Conservation (phyloP, 2,329 filamentous ascomycete species). For the Colletotrichum cereale region DNA sequence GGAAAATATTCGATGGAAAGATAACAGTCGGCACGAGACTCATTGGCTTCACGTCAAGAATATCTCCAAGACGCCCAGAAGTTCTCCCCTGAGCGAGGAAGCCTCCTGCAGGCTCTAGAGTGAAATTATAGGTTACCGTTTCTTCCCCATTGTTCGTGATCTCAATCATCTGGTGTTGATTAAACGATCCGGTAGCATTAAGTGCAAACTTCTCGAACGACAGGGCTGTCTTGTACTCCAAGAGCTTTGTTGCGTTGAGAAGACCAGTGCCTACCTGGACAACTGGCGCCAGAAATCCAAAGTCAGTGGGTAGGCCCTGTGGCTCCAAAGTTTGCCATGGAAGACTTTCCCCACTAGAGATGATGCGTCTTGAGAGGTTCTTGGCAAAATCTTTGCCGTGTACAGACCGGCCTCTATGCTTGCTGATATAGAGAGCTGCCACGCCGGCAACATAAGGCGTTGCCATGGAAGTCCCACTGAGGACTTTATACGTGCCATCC, state of each 20-base stretch:
- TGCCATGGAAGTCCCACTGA: constrained; percentile 64
- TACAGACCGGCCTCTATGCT: constrained; percentile 49
- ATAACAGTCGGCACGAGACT: constrained; percentile 9
- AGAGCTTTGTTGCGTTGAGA: constrained; percentile 56
- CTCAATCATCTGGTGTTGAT: constrained; percentile 41
- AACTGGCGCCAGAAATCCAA: constrained; percentile 48
- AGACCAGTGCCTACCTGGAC: constrained; percentile 56
- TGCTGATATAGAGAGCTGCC: constrained; percentile 54
- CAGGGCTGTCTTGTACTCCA: constrained; percentile 53
- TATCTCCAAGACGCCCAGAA: constrained; percentile 15
- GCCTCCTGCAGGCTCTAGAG: constrained; percentile 49
- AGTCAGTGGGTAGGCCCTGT: constrained; percentile 43
- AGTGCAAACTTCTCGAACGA: constrained; percentile 55
- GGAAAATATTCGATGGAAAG: constrained; percentile 17
- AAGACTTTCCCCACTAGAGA: constrained; percentile 49
- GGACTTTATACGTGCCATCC: constrained; percentile 50
- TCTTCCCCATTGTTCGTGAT: constrained; percentile 54
- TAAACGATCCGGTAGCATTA: constrained; percentile 58
- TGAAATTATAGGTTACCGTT: constrained; percentile 50
- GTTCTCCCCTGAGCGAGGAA: constrained; percentile 49
- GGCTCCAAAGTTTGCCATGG: constrained; percentile 45
- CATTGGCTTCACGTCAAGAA: constrained; percentile 26
- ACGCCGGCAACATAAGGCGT: constrained; percentile 60
- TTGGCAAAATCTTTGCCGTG: constrained; percentile 49
- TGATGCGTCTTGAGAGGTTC: constrained; percentile 48